A percentile compares a stretch with the other conserved stretches of the same genome.
phyloP scores from a whole-genome alignment of 208 protist genomes.

The Crithidia mellificae region DNA sequence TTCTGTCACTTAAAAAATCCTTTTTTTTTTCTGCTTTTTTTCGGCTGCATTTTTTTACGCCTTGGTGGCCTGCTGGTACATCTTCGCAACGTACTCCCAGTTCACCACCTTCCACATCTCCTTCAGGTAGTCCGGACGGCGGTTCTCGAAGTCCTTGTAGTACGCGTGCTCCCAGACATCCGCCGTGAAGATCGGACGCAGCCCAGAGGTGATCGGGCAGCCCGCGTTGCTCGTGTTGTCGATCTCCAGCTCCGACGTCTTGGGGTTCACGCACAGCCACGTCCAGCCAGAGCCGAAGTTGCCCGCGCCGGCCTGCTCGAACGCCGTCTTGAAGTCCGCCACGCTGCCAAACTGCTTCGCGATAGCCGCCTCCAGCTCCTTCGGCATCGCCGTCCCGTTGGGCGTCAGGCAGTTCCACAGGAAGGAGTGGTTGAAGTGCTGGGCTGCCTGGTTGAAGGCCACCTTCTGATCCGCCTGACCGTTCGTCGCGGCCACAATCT shows the following conservation, averaged over 20 bases:
- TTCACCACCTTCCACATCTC: conserved; percentile 94
- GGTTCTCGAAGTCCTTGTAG: conserved; percentile 94
- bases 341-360: conserved; percentile 83
- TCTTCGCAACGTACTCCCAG: conserved; percentile 85
- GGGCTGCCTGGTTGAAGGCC: conserved; percentile 91
- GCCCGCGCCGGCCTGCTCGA: conserved; percentile 65
- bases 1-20: too few relatives aligned
- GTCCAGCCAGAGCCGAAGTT: conserved; percentile 93
- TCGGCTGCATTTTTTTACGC: too few relatives aligned
- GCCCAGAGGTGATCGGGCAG: conserved; percentile 66
- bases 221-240: conserved; percentile 79
- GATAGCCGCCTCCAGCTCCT: conserved; percentile 76
- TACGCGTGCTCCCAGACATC: conserved; percentile 97
- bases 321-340: conserved; percentile 79
- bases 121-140: conserved; percentile 83
- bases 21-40: too few relatives aligned
- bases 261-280: conserved; percentile 86
- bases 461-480: conserved; percentile 49
- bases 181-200: conserved; percentile 80
- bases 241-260: conserved; percentile 74
- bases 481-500: conserved; percentile 69
- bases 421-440: conserved; percentile 93
- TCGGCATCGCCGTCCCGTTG: conserved; percentile 87
- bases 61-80: conserved; percentile 53
- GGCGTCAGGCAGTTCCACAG: conserved; percentile 93